Base-by-base conservation (phyloP, 371 early-diverging fungal species). In the Vairimorpha ceranae region DNA sequence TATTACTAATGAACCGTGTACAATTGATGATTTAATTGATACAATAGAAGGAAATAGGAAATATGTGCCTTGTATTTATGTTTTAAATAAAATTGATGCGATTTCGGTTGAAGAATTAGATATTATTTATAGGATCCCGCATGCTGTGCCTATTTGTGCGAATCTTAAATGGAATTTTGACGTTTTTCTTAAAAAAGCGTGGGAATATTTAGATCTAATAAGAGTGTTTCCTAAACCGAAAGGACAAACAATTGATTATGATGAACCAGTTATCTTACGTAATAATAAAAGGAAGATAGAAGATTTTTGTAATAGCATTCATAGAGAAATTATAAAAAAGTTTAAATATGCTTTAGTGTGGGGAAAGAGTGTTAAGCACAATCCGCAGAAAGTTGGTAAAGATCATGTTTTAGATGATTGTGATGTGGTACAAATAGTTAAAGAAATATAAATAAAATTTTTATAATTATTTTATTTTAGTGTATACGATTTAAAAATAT, bases 121-220 rank as follows among this genome's bases (percentile, higher is more conserved):
- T 66, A 85, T 96, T 51, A 88, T 95, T 54, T 92, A 91, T 86
- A 90, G 91, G 86, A 93, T 95, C 80, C 97, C 95, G 7, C 93
- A 98, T 80, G 90, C 93, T 35, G 91, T 95, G 38, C 96, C 97
- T 54, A 89, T 98, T 74, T 91, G 90, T 72, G 90, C 95, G 14
- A 91, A 95, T 82, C 92, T 94, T 78, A 94, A 89, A 77, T 97
- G 97, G 97, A 98, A 97, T 78, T 94, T 95, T 88, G 99, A 98
- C 82, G 93, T 93, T 73, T 83, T 97, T 75, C 82, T 96, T 70
- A 91, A 91, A 56, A 92, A 88, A 21, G 64, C 72, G 12, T 83
- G 84, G 84, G 75, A 67, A 17, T 76, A 78, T 65, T 65, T 83
- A 29, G 61, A 74, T 63, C 65, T 83, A 30, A 72, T 76, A n/a